Conservation (phyloP, 192 early-diverging fungal genomes). For the Fimicolochytrium jonesii region DNA sequence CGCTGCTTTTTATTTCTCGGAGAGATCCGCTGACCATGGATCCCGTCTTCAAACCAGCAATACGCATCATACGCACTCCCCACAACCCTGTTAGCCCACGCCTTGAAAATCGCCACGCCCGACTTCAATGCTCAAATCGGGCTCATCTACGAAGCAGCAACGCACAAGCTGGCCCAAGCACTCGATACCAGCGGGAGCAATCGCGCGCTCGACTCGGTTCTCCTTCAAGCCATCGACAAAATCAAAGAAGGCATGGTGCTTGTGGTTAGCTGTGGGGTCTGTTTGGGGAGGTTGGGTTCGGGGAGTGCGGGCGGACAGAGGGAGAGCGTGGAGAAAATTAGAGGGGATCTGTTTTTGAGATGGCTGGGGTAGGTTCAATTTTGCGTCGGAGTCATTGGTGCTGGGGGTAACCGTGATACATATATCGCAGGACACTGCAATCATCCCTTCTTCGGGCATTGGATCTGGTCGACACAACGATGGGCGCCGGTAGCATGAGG, state of each 20-base stretch:
- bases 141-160: slow-evolving; percentile 12
- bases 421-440: slow-evolving; percentile 11
- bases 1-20: too few relatives aligned
- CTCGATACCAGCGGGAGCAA: background rate
- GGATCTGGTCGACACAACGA: slow-evolving; percentile 33
- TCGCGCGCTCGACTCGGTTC: background rate
- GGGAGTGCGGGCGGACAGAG: too few relatives aligned
- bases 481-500: slow-evolving; percentile 33
- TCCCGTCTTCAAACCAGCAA: too few relatives aligned
- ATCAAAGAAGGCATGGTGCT: slow-evolving; percentile 26
- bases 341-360: slow-evolving; percentile 19
- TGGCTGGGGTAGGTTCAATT: background rate
- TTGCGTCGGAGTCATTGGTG: too few relatives aligned
- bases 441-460: slow-evolving; percentile 35
- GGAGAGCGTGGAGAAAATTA: slow-evolving; percentile 31
- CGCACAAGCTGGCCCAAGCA: slow-evolving; percentile 19
- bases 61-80: too few relatives aligned
- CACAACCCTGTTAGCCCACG: slow-evolving; percentile 29
- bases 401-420: background rate
- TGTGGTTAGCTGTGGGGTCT: slow-evolving; percentile 32
- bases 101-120: slow-evolving; percentile 19
- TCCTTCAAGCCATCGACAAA: slow-evolving; percentile 19
- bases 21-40: too few relatives aligned
- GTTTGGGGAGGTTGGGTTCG: slow-evolving; percentile 28
- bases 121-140: slow-evolving; percentile 30